Evolutionary conservation across 768 basidiomycete species (phyloP).

Genomic region (Cystofilobasidium capitatum): DNA sequence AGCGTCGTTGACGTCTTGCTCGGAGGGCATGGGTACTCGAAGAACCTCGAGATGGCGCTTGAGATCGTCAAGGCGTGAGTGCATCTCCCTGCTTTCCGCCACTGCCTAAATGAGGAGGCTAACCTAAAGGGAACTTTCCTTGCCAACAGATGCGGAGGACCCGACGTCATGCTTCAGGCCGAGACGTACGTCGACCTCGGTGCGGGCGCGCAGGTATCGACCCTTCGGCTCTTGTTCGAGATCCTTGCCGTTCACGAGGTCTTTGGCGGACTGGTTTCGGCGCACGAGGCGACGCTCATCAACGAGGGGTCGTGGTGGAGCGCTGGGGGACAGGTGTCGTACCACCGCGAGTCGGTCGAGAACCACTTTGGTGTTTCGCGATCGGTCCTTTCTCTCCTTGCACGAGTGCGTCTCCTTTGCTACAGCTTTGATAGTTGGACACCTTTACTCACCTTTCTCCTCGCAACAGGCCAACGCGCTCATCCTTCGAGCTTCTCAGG

Average conservation of each 20-base stretch:
- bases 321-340: conserved; percentile 37
- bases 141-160: conserved; percentile 41
- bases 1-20: conserved; percentile 36
- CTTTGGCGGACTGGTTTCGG: conserved; percentile 31
- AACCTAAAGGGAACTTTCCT: too few species aligned
- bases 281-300: conserved; percentile 40
- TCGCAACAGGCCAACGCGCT: conserved; percentile 1
- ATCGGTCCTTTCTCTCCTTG: conserved; percentile 34
- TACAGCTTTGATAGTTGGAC: conserved; percentile 4
- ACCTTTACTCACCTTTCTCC: conserved; percentile 6
- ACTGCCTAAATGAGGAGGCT: neutral
- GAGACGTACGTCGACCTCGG: conserved; percentile 37
- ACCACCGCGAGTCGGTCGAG: conserved; percentile 44
- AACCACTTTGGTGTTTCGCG: conserved; percentile 45
- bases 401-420: conserved; percentile 32
- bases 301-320: conserved; percentile 43
- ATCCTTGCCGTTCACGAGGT: conserved; percentile 12
- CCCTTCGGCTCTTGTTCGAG: conserved; percentile 41
- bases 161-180: conserved; percentile 39
- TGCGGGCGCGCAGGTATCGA: neutral
- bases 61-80: conserved; percentile 42
- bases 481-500: conserved; percentile 20
- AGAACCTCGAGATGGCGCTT: conserved; percentile 42
- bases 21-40: conserved; percentile 42
- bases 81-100: neutral